Evolutionary conservation across 306 rosid species (phyloP).

Genomic region (Lathyrus sativus): DNA sequence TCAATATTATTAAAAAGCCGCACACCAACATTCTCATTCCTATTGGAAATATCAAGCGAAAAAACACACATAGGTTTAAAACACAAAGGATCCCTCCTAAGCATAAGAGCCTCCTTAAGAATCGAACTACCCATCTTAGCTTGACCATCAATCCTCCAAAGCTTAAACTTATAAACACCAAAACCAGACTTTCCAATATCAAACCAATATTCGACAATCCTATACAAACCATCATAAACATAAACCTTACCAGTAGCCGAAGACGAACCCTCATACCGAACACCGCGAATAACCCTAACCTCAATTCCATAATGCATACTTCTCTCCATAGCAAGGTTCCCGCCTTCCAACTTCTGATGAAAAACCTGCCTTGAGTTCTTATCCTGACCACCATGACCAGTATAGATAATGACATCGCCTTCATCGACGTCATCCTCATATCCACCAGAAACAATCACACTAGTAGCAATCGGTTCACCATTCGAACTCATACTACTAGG

Average conservation of each 20-base stretch:
- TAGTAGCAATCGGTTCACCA: slow-evolving; percentile 93
- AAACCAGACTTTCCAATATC: slow-evolving; percentile 95
- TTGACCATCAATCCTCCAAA: slow-evolving; percentile 81
- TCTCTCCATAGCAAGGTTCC: slow-evolving; percentile 89
- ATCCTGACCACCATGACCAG: slow-evolving; percentile 98
- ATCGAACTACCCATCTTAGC: slow-evolving; percentile 79
- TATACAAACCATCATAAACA: slow-evolving; percentile 91
- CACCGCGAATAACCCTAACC: slow-evolving; percentile 86
- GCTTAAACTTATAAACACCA: slow-evolving; percentile 85
- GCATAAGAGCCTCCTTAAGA: slow-evolving; percentile 61
- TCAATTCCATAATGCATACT: slow-evolving; percentile 94
- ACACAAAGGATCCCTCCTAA: slow-evolving; percentile 52
- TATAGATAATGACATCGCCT: slow-evolving; percentile 79
- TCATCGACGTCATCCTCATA: slow-evolving; percentile 87
- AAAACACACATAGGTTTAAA: slow-evolving; percentile 62
- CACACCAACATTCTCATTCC: slow-evolving; percentile 59
- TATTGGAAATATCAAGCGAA: slow-evolving; percentile 65
- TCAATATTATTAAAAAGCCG: slow-evolving; percentile 82
- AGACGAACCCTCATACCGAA: slow-evolving; percentile 51
- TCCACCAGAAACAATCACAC: slow-evolving; percentile 89
- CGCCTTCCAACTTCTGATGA: slow-evolving; percentile 90
- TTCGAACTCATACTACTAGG: slow-evolving; percentile 81
- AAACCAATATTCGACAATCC: slow-evolving; percentile 78
- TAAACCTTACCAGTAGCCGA: slow-evolving; percentile 65
- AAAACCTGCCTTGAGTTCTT: slow-evolving; percentile 67